These are phyloP conservation scores for Amauroascus verrucosus DNA, from an alignment of 2,329 filamentous ascomycete species.

Conservation along the genomic window DNA sequence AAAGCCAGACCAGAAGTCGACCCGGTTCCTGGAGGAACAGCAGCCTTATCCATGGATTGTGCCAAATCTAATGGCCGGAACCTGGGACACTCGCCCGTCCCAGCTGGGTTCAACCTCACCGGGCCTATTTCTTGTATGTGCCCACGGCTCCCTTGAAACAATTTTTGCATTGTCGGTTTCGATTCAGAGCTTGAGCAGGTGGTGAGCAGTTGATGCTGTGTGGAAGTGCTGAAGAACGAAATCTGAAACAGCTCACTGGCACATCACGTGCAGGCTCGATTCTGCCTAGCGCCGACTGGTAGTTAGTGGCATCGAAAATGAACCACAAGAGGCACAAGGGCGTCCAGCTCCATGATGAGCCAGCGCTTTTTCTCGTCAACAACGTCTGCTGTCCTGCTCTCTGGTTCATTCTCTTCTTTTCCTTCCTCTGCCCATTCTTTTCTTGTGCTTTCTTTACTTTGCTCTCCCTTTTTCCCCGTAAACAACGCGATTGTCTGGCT, in stretches of 20 bases:
- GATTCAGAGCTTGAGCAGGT: too few relatives aligned
- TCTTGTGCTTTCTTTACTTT: neutral
- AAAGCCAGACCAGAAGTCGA: neutral
- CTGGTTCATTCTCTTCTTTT: neutral
- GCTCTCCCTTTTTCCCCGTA: neutral
- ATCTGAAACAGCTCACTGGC: constrained; percentile 1
- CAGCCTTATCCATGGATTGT: constrained; percentile 4
- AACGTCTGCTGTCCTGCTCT: neutral
- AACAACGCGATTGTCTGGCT: constrained; percentile 1
- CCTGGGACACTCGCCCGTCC: too few relatives aligned
- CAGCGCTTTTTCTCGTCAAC: neutral
- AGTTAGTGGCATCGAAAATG: constrained; percentile 6
- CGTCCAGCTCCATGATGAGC: constrained; percentile 1
- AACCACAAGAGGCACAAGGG: constrained; percentile 3
- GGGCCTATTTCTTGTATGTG: too few relatives aligned
- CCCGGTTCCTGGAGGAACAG: constrained; percentile 1
- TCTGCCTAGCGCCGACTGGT: constrained; percentile 8
- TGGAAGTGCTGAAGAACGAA: too few relatives aligned
- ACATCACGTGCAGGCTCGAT: constrained; percentile 8
- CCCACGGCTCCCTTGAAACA: neutral
- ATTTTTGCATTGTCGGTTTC: neutral
- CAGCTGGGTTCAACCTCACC: too few relatives aligned
- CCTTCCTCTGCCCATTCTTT: neutral
- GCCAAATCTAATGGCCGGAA: neutral
- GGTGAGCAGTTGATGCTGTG: too few relatives aligned